Conservation (phyloP, 108 stramenopile species). For the Stephanodiscus minutulus region DNA sequence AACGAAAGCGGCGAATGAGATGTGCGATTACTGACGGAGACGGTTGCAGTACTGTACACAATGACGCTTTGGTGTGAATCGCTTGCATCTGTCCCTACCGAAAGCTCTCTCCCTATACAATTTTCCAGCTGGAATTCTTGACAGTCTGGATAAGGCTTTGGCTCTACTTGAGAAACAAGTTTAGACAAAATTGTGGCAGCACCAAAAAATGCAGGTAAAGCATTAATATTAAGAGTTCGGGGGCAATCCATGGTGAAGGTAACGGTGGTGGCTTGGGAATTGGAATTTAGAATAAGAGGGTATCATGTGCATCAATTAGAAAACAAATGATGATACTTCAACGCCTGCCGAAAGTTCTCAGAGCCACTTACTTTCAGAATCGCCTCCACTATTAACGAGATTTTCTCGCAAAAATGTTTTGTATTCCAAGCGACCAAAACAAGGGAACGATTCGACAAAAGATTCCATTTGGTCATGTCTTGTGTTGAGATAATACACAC, state of each 20-base stretch:
- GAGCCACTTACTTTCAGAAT: conserved; percentile 2
- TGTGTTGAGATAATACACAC: conserved; percentile 33
- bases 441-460: conserved; percentile 41
- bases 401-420: conserved; percentile 13
- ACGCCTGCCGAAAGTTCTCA: background rate
- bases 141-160: conserved; percentile 18
- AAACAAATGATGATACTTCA: background rate
- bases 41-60: background rate
- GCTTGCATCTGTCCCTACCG: conserved; percentile 9
- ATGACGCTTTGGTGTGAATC: conserved; percentile 15
- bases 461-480: conserved; percentile 39
- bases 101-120: conserved; percentile 18
- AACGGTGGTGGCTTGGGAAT: background rate
- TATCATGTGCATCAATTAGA: background rate
- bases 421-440: conserved; percentile 21
- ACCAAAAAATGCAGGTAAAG: conserved; percentile 25
- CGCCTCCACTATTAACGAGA: background rate
- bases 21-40: conserved; percentile 7
- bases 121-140: conserved; percentile 25
- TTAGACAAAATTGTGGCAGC: conserved; percentile 16
- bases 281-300: background rate
- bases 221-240: conserved; percentile 22
- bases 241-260: conserved; percentile 18
- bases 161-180: background rate
- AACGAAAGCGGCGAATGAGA: conserved; percentile 15